Evolutionary conservation across 495 filamentous ascomycete species (phyloP), one percentile per base, ranked within the genome.

Genomic region (Podospora tetraspora): DNA sequence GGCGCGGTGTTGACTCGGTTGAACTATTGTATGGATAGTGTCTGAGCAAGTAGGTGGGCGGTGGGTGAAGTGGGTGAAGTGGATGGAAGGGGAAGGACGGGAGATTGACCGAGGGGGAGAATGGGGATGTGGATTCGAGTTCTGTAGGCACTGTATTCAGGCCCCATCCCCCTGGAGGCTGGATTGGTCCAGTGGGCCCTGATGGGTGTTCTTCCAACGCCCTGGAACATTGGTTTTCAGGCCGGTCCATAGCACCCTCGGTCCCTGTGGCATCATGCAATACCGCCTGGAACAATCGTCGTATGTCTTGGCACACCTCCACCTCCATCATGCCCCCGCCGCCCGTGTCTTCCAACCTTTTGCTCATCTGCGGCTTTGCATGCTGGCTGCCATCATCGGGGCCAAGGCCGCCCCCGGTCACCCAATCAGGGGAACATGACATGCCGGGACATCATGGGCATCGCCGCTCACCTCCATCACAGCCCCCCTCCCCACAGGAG

Each of bases 371-470:
- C 43, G 43, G 19, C 43, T 19, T 7, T 52, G 43, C 16, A n/a
- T 60, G 22, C 37, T 22, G 62, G 12, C 1, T 43, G 56, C 43
- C n/a, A 21, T 70, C 43, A 66, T 57, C 62, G n/a, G 67, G 61
- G 52, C 52, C 52, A 29, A 60, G 59, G 3, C 19, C 43, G 19
- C 4, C 11, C 24, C 23, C 23, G 23, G 23, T 19, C 59, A n/a
- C 43, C 19, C 16, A n/a, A 52, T n/a, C 43, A 52, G n/a, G 43
- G 43, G 12, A 25, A 25, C 25, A 25, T 25, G 2, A 25, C 43
- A n/a, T n/a, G 19, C 7, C 43, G 43, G 1, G 19, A 52, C 16
- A n/a, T 8, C 16, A 52, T n/a, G 43, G 13, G 16, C 43, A 16
- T 52, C 43, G 19, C 19, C 43, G 19, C 43, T 43, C 43, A 52